Evolutionary conservation across 306 rosid species (phyloP).

Genomic region (Corylus americana): DNA sequence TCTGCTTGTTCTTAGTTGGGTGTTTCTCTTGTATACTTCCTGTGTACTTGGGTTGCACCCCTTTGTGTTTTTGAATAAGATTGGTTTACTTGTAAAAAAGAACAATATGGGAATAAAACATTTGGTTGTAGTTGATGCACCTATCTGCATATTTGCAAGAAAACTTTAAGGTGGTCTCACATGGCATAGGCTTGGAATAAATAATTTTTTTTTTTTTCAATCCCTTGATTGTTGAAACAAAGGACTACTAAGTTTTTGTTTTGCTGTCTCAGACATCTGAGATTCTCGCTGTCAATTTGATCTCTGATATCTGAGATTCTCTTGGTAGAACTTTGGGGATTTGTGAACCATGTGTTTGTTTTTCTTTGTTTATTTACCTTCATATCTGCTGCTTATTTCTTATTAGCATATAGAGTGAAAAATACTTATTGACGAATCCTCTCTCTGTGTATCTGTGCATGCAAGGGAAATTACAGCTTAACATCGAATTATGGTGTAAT

Average conservation of each 20-base stretch:
- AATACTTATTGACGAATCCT: background rate
- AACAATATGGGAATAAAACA: too few relatives aligned
- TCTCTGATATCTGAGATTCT: background rate
- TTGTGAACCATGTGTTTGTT: background rate
- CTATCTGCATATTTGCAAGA: background rate
- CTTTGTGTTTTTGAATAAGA: too few relatives aligned
- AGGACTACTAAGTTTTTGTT: background rate
- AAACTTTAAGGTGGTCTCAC: background rate
- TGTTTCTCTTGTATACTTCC: too few relatives aligned
- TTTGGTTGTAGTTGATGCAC: background rate
- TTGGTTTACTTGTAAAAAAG: too few relatives aligned
- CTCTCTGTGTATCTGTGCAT: background rate
- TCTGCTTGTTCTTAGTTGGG: too few relatives aligned
- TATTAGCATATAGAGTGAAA: background rate
- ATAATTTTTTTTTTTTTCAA: background rate
- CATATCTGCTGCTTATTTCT: background rate
- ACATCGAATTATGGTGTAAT: background rate
- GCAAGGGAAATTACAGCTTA: background rate
- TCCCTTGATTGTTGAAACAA: background rate
- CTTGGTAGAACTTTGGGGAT: background rate
- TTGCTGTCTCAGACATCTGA: background rate
- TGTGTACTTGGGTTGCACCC: too few relatives aligned
- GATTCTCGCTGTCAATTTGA: background rate
- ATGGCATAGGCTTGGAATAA: background rate
- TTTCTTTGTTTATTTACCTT: background rate